Evolutionary conservation across 2,329 filamentous ascomycete species (phyloP).

Genomic region (Fusarium staphyleae): DNA sequence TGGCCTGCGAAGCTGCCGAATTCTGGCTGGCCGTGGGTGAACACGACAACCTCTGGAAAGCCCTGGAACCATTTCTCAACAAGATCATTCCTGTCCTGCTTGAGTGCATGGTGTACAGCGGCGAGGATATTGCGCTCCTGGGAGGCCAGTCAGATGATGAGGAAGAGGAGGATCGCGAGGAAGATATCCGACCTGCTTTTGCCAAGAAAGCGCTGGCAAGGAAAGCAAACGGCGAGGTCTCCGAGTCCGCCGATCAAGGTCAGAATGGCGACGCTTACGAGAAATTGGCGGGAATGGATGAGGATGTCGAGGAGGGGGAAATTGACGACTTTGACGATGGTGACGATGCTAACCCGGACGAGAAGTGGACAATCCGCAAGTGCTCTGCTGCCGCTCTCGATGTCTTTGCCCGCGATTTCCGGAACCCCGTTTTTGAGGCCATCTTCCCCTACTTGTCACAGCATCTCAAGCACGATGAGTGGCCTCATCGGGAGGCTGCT

Average conservation of each 20-base stretch:
- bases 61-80: slow-evolving; percentile 77
- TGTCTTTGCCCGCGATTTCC: slow-evolving; percentile 90
- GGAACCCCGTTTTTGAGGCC: slow-evolving; percentile 84
- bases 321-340: slow-evolving; percentile 77
- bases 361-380: slow-evolving; percentile 94
- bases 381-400: slow-evolving; percentile 96
- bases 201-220: slow-evolving; percentile 73
- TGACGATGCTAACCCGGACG: slow-evolving; percentile 84
- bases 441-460: slow-evolving; percentile 92
- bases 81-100: slow-evolving; percentile 91
- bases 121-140: slow-evolving; percentile 87
- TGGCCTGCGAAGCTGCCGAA: slow-evolving; percentile 93
- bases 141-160: slow-evolving; percentile 89
- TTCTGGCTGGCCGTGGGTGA: slow-evolving; percentile 97
- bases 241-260: slow-evolving; percentile 58
- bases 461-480: slow-evolving; percentile 86
- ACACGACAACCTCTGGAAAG: slow-evolving; percentile 78
- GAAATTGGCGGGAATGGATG: slow-evolving; percentile 67
- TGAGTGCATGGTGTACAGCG: slow-evolving; percentile 94
- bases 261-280: slow-evolving; percentile 63
- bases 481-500: slow-evolving; percentile 91
- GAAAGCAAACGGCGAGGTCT: slow-evolving; percentile 60
- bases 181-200: slow-evolving; percentile 94
- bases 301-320: slow-evolving; percentile 87
- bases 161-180: slow-evolving; percentile 84